phyloP scores from a whole-genome alignment of 2,329 filamentous ascomycete genomes.

The Sarocladium brachiariae region DNA sequence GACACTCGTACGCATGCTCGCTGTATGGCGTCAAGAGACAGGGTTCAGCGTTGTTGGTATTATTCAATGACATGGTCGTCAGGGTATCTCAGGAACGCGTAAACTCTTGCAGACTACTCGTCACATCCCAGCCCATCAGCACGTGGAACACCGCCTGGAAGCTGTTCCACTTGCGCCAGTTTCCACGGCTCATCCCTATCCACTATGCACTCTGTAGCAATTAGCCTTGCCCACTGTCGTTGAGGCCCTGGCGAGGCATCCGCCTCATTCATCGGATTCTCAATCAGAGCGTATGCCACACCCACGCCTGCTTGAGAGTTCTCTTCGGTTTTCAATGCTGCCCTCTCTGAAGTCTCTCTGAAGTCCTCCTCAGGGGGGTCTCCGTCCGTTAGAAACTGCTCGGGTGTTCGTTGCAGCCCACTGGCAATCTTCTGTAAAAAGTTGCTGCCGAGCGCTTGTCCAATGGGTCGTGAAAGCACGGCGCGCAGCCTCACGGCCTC shows the following conservation, averaged over 20 bases:
- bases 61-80: background rate
- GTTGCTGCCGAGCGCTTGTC: background rate
- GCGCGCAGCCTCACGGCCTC: background rate
- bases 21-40: too few species aligned
- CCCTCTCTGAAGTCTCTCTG: background rate
- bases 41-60: too few species aligned
- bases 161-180: too few species aligned
- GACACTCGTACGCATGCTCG: too few species aligned
- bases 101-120: too few species aligned
- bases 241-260: background rate
- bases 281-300: background rate
- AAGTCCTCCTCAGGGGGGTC: background rate
- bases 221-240: background rate
- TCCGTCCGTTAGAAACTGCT: constrained; percentile 1
- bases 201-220: background rate
- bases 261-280: background rate
- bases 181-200: background rate
- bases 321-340: background rate
- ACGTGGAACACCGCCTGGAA: too few species aligned
- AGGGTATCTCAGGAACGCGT: background rate
- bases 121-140: too few species aligned
- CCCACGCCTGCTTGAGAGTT: background rate
- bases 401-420: background rate
- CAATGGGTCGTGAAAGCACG: background rate
- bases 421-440: background rate